Base-by-base conservation (phyloP, 352 stramenopile genomes). In the Blastocystis sp. region DNA sequence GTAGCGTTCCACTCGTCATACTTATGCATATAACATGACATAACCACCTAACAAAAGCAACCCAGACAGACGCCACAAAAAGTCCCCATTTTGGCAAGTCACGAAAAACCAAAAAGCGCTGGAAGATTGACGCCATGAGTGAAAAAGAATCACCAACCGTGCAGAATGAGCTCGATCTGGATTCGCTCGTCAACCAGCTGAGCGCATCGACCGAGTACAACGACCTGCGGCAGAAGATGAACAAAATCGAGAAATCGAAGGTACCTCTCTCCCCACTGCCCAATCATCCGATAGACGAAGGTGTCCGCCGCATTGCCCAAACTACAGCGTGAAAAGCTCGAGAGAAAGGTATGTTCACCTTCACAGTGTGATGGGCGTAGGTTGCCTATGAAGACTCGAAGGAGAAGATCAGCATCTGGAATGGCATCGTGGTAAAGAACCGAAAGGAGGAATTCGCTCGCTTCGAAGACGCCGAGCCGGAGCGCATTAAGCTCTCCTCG, bases 311-410 rank as follows among this genome's bases (percentile, higher is more conserved):
- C 76, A 38, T 34, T 87, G 17, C 76, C 76, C 11, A 70, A 52
- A 70, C 28, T 40, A 9, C 61, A 76, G 21, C 24, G 76, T 7
- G 76, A 87, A 42, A 66, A 52, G 42, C 9, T 87, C 3, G 76
- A 87, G 40, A 76, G 76, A 71, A 87, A 87, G 38, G 76, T 87
- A 64, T 1, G 7, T 11, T 62, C 60, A 14, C 11, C 21, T 19
- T 79, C 0, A 3, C 21, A 63, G 2, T 24, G 17, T 43, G 17
- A 48, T n/a, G 7, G 1, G 42, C 0, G 2, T 79, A 79, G 69
- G 69, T 79, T 54, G 76, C 76, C 14, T 87, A 87, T 71, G 76
- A 76, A 61, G 76, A 87, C 14, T 63, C 54, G 4, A 76, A 70
- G 45, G 24, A 52, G 0, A 34, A 87, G 19, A 42, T 87, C 38